Evolutionary conservation across 164 flowering plant genomes (phyloP).

Genomic region (Echeveria elegans): DNA sequence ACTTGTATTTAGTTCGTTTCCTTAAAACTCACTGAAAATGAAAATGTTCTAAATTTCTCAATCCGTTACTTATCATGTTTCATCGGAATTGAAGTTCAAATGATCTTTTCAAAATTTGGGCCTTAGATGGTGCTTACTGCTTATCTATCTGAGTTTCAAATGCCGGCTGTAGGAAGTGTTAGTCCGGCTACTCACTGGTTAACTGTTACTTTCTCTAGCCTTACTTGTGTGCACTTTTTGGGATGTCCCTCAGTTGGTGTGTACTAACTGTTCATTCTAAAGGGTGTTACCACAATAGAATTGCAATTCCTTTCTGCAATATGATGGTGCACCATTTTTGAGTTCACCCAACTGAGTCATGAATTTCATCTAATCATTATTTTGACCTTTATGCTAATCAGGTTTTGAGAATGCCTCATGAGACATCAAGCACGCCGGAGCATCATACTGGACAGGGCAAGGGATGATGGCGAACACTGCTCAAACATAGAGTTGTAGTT

Average conservation of each 20-base stretch:
- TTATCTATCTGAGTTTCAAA: no score
- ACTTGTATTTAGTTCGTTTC: not conserved
- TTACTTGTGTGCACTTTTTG: not conserved
- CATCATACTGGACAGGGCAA: slow-evolving; percentile 2
- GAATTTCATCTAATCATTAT: not conserved
- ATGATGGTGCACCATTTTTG: not conserved
- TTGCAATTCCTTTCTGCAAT: not conserved
- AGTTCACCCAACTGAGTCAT: not conserved
- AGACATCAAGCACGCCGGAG: not conserved
- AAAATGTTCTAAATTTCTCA: no score
- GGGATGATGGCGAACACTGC: slow-evolving; percentile 2
- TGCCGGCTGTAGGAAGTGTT: no score
- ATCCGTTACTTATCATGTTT: not conserved
- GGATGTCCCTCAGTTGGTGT: not conserved
- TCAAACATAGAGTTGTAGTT: not conserved
- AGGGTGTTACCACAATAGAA: not conserved
- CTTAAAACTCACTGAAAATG: not conserved
- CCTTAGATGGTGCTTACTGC: no score
- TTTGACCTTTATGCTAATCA: not conserved
- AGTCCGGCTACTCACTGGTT: no score
- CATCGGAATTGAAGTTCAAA: not conserved
- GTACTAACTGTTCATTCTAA: not conserved
- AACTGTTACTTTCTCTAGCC: not conserved
- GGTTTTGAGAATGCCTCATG: not conserved
- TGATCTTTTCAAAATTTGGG: no score